Evolutionary conservation across 192 early-diverging fungal species (phyloP), one percentile per base, ranked within the genome.

Genomic region (Linnemannia exigua): DNA sequence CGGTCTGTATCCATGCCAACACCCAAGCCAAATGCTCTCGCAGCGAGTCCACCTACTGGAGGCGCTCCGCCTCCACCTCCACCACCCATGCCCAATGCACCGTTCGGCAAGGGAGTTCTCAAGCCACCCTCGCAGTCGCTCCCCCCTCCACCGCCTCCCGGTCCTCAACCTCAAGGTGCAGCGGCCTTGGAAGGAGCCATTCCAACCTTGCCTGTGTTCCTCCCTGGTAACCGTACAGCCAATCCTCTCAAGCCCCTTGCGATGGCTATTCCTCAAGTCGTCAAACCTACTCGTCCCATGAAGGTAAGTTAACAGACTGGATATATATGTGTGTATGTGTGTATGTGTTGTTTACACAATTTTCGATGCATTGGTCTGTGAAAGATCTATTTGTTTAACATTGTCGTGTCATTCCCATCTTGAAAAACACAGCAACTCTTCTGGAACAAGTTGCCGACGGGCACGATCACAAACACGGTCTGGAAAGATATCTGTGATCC

Each of bases 371-470:
- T n/a, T n/a, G n/a, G 22, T 54, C 3, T 44, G 4, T 25, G 7
- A 67, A 6, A 7, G 25, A 22, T 16, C 3, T 67, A 0, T 50
- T 48, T 33, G 48, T n/a, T 38, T 51, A 63, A 22, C 38, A 20
- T 22, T 25, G 67, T n/a, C 8, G 7, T 70, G 12, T n/a, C 22
- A 20, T 19, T 41, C 37, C 22, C 11, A 36, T 19, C 8, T 63
- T 48, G 35, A 20, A 47, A 8, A 19, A 16, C 54, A 54, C 63
- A 91, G 82, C 90, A 91, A 84, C 83, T 92, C 15, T 92, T 92
- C 81, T 92, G 91, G 91, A 89, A 85, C 74, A 92, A 92, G 38
- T 66, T 92, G 17, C 83, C 91, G 4, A 67, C 81, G 14, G 88
- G 90, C 36, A 76, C 85, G 28, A 87, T 91, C 72, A 75, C 79